A percentile compares a stretch with the other conserved stretches of the same genome.
Evolutionary conservation across 2,329 filamentous ascomycete species (phyloP).

Genomic region (Colletotrichum costaricense): DNA sequence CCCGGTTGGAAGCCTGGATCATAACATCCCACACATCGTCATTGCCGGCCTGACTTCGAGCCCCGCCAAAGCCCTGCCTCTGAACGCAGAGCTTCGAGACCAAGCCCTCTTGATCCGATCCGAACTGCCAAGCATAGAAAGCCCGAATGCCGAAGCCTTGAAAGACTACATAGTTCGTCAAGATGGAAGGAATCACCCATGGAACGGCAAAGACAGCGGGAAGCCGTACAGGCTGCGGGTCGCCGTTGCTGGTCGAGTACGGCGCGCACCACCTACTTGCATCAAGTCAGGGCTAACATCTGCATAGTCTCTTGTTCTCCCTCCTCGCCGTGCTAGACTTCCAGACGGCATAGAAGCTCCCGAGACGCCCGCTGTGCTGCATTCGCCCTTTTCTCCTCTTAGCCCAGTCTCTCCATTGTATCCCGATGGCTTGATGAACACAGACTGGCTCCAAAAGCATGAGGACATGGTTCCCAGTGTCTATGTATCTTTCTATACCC

Average conservation of each 20-base stretch:
- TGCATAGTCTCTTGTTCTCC: constrained; percentile 64
- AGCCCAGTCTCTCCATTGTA: constrained; percentile 86
- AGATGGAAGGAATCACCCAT: constrained; percentile 74
- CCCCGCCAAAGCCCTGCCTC: constrained; percentile 52
- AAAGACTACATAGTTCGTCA: constrained; percentile 73
- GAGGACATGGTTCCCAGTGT: constrained; percentile 85
- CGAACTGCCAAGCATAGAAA: constrained; percentile 75
- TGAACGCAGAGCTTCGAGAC: constrained; percentile 65
- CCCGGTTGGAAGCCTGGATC: constrained; percentile 81
- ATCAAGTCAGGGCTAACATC: constrained; percentile 41
- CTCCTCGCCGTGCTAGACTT: constrained; percentile 66
- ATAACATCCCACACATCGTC: constrained; percentile 87
- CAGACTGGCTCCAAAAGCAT: constrained; percentile 89
- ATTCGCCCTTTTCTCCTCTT: constrained; percentile 92
- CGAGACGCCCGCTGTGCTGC: constrained; percentile 68
- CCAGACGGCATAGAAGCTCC: constrained; percentile 62
- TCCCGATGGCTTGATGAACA: constrained; percentile 88
- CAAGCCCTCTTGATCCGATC: constrained; percentile 74
- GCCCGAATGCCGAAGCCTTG: constrained; percentile 73
- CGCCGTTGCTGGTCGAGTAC: constrained; percentile 83
- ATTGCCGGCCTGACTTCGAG: constrained; percentile 76
- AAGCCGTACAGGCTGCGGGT: constrained; percentile 74
- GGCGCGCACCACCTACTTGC: constrained; percentile 44
- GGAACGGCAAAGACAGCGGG: constrained; percentile 69
- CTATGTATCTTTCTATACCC: constrained; percentile 82